Percentiles rank a stretch among this genome's conserved stretches.
These are phyloP conservation scores for Pseudogymnoascus sp. DNA, from an alignment of 2,329 filamentous ascomycete genomes.

Conservation along the genomic window DNA sequence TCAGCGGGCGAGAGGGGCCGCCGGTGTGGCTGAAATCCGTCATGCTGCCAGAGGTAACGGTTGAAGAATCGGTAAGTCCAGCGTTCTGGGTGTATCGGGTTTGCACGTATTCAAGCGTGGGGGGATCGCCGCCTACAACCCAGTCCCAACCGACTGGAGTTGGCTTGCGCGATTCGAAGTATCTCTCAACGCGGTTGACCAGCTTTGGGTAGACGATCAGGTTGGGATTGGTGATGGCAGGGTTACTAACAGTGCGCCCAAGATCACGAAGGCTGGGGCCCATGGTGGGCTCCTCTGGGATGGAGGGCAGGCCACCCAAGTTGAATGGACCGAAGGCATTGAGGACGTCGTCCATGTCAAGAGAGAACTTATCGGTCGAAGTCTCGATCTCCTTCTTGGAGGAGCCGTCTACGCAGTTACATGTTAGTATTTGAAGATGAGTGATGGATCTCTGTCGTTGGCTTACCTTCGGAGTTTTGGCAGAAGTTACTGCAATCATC, in stretches of 20 bases:
- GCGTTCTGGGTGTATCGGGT: neutral
- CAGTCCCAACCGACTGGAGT: neutral
- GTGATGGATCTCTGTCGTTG: neutral
- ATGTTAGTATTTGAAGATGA: neutral
- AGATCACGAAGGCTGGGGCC: neutral
- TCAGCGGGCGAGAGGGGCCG: neutral
- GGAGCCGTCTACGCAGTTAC: neutral
- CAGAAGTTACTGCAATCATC: neutral
- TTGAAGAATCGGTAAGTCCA: neutral
- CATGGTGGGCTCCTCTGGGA: neutral
- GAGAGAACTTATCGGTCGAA: neutral
- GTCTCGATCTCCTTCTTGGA: neutral
- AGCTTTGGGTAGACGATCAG: neutral
- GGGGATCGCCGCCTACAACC: neutral
- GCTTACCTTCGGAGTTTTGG: neutral
- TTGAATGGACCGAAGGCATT: neutral
- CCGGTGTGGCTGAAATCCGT: neutral
- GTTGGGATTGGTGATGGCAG: neutral
- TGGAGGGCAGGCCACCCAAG: neutral
- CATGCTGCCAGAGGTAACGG: neutral
- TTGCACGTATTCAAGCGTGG: neutral
- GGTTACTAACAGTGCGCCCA: neutral
- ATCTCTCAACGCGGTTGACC: neutral
- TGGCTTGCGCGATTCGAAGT: neutral
- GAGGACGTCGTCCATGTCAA: neutral